Conservation (phyloP, 768 basidiomycete genomes). For the Hypholoma fasciculare region DNA sequence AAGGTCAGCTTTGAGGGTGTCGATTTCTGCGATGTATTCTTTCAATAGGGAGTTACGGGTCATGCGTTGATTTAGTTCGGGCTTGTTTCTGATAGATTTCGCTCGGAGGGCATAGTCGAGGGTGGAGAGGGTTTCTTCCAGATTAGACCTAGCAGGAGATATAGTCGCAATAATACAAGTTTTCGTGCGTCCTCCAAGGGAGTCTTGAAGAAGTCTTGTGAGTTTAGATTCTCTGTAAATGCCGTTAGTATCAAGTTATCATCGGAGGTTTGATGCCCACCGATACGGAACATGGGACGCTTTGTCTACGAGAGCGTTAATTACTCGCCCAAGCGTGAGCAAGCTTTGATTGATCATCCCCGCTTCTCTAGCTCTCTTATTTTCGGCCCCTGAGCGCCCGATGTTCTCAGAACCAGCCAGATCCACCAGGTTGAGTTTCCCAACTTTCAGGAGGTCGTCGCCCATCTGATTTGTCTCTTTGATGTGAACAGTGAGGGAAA, state of each 20-base stretch:
- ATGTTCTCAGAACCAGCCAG: slow-evolving; percentile 98
- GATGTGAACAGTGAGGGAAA: slow-evolving; percentile 92
- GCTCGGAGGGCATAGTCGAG: slow-evolving; percentile 96
- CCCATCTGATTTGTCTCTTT: slow-evolving; percentile 79
- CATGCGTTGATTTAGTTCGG: slow-evolving; percentile 94
- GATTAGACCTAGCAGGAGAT: slow-evolving; percentile 89
- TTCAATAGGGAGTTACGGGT: slow-evolving; percentile 89
- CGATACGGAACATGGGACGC: slow-evolving; percentile 93
- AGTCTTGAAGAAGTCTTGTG: slow-evolving; percentile 96
- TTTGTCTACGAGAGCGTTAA: slow-evolving; percentile 92
- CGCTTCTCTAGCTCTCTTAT: slow-evolving; percentile 92
- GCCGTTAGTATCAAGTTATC: neutral
- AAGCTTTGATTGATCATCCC: slow-evolving; percentile 99
- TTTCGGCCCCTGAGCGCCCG: slow-evolving; percentile 92
- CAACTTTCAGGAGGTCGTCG: slow-evolving; percentile 89
- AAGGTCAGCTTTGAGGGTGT: slow-evolving; percentile 87
- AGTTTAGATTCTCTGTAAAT: slow-evolving; percentile 87
- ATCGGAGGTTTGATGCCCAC: slow-evolving; percentile 36
- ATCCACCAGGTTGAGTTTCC: slow-evolving; percentile 96
- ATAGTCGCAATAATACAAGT: slow-evolving; percentile 98
- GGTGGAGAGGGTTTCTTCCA: slow-evolving; percentile 97
- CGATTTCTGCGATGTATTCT: slow-evolving; percentile 93
- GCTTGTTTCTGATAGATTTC: slow-evolving; percentile 93
- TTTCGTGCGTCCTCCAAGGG: slow-evolving; percentile 95
- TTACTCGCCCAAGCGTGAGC: slow-evolving; percentile 94